Evolutionary conservation across 805 yeast species (phyloP).

Genomic region (Lipomyces mesembrius): DNA sequence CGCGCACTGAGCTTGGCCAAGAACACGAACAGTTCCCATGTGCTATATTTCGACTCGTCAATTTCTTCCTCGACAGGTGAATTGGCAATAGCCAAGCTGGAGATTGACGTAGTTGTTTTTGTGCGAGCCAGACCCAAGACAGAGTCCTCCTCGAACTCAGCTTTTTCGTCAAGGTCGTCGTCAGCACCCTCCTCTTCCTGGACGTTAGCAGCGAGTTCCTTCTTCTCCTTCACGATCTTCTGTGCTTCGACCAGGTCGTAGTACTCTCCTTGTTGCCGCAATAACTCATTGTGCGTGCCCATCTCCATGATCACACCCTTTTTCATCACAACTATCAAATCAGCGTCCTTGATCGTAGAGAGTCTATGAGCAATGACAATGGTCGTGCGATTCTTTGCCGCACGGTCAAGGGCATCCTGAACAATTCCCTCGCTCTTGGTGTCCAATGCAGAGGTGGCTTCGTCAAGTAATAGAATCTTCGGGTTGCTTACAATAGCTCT

Average conservation of each 20-base stretch:
- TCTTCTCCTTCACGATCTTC: constrained; percentile 34
- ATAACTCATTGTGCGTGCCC: constrained; percentile 46
- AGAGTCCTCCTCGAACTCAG: not conserved
- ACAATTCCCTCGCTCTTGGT: constrained; percentile 65
- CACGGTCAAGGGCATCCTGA: constrained; percentile 53
- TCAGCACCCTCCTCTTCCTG: constrained; percentile 9
- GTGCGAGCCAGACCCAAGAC: constrained; percentile 12
- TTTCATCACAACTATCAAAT: constrained; percentile 52
- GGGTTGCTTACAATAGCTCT: constrained; percentile 63
- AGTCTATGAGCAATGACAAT: constrained; percentile 60
- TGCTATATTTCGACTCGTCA: constrained; percentile 13
- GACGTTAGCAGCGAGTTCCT: constrained; percentile 9
- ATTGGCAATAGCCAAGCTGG: constrained; percentile 18
- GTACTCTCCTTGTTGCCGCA: constrained; percentile 39
- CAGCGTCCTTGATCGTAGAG: constrained; percentile 57
- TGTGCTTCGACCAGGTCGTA: constrained; percentile 42
- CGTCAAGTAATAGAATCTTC: constrained; percentile 60
- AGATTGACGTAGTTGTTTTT: constrained; percentile 19
- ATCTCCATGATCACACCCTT: constrained; percentile 53
- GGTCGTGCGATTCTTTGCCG: constrained; percentile 49
- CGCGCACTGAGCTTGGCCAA: constrained; percentile 16
- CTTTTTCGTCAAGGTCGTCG: constrained; percentile 7
- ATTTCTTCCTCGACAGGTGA: constrained; percentile 5
- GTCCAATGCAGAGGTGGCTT: constrained; percentile 71
- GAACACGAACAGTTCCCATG: constrained; percentile 16